phyloP scores from a whole-genome alignment of 352 stramenopile genomes.

The Aphanomyces euteiches region DNA sequence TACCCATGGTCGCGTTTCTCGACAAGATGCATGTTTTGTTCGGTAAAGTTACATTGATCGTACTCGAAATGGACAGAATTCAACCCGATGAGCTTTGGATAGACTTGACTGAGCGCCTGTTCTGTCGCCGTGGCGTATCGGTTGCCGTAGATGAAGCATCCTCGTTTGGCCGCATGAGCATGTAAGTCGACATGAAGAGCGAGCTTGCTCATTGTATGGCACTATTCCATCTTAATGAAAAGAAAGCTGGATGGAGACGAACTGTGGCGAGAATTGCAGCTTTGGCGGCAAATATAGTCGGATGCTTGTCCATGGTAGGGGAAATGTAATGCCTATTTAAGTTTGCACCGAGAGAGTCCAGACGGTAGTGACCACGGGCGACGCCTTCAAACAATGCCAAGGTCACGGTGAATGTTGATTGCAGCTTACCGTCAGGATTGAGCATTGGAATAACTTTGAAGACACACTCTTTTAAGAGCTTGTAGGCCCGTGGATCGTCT shows the following conservation, averaged over 20 bases:
- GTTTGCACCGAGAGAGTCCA: slow-evolving; percentile 81
- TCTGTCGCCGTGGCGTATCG: slow-evolving; percentile 43
- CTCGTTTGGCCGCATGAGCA: slow-evolving; percentile 82
- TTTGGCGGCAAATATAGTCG: slow-evolving; percentile 68
- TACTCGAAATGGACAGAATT: slow-evolving; percentile 87
- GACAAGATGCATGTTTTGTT: slow-evolving; percentile 63
- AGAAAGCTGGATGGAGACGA: too few relatives aligned
- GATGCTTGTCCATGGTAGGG: slow-evolving; percentile 44
- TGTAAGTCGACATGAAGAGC: slow-evolving; percentile 89
- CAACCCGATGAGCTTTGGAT: slow-evolving; percentile 58
- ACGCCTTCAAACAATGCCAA: slow-evolving; percentile 39
- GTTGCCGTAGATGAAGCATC: slow-evolving; percentile 91
- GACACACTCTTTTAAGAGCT: slow-evolving; percentile 56
- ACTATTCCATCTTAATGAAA: slow-evolving; percentile 24
- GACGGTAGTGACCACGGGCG: slow-evolving; percentile 81
- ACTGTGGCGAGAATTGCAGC: slow-evolving; percentile 38
- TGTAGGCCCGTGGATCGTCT: slow-evolving; percentile 47
- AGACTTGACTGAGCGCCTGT: slow-evolving; percentile 85
- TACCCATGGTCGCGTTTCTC: slow-evolving; percentile 48
- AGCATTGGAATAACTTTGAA: slow-evolving; percentile 82
- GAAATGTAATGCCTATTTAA: slow-evolving; percentile 86
- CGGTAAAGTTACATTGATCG: slow-evolving; percentile 74
- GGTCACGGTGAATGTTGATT: neutral
- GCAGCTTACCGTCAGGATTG: slow-evolving; percentile 61
- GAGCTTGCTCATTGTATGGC: slow-evolving; percentile 35